Conservation (phyloP, 1,139 yeast genomes). For the Candida tunisiensis region DNA sequence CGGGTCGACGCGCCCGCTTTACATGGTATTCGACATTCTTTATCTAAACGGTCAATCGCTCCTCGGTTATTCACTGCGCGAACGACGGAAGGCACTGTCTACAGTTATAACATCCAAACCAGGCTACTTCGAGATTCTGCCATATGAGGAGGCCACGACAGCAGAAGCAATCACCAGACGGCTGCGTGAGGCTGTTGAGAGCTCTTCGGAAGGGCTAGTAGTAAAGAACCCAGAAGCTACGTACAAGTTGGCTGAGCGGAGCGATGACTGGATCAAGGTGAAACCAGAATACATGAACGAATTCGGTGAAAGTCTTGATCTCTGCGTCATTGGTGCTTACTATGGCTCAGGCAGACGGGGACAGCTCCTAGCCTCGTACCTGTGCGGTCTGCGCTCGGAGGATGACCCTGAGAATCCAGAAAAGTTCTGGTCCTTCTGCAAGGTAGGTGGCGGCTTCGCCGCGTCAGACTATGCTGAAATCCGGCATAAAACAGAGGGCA, state of each 20-base stretch:
- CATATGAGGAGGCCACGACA: conserved; percentile 26
- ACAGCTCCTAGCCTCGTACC: conserved; percentile 33
- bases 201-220: conserved; percentile 65
- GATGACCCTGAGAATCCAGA: too few relatives aligned
- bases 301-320: conserved; percentile 75
- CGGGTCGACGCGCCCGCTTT: conserved; percentile 52
- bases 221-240: conserved; percentile 45
- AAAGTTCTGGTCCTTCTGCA: conserved; percentile 45
- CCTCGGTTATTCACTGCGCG: conserved; percentile 33
- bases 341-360: conserved; percentile 40
- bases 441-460: conserved; percentile 76
- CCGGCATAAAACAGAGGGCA: conserved; percentile 36
- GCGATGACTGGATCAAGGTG: conserved; percentile 61
- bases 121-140: conserved; percentile 39
- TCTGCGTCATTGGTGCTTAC: conserved; percentile 62
- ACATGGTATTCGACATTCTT: conserved; percentile 55
- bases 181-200: conserved; percentile 39
- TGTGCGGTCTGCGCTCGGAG: conserved; percentile 47
- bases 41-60: conserved; percentile 49
- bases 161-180: conserved; percentile 38
- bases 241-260: conserved; percentile 45
- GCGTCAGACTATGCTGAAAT: conserved; percentile 43
- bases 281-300: conserved; percentile 84
- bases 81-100: conserved; percentile 36
- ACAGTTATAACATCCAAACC: conserved; percentile 31